Base-by-base conservation (phyloP, 305 asterid species). In the Solanum hybrid region DNA sequence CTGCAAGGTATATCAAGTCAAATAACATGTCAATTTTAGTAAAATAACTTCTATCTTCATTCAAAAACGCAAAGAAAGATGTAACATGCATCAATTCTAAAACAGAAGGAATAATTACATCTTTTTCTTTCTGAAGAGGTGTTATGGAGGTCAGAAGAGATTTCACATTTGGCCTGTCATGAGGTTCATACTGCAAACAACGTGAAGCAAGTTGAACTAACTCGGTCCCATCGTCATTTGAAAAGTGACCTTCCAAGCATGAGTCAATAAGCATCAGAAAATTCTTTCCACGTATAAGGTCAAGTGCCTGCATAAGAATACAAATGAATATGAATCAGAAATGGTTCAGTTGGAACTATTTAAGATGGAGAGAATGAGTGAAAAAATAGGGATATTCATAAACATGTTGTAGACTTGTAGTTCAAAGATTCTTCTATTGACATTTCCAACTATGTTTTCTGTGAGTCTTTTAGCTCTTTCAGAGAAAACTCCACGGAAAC, bases 181-280 rank as follows among this genome's bases (percentile, higher is more conserved):
- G 94, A 88, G 94, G 90, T 83, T 93, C 95, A 73, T 90, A 91
- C 85, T 93, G 95, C 83, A 94, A 92, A 89, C 95, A 93, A 61
- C 89, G 89, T 80, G 94, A 89, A 83, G 95, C 94, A 84, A 92
- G 88, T 33, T 86, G 92, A 74, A 93, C 92, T 87, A 93, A 82
- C 86, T 94, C 92, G 4, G 89, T 90, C 13, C 93, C 94, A 75
- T 94, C 95, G 37, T 92, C 95, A 82, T 92, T 91, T 89, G 93
- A 92, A 88, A 90, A 90, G 64, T 93, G 94, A 67, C 94, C 94
- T 86, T 92, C 95, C 89, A 93, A 92, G 83, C 94, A 90, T 71
- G 95, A 94, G 86, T 94, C 95, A 89, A 92, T 91, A 88, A 94
- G 91, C 92, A 89, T 92, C 87, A 90, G 91, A 71, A 90, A 89